Conservation (phyloP, 441 rosid genomes). For the Omphalea diandra region DNA sequence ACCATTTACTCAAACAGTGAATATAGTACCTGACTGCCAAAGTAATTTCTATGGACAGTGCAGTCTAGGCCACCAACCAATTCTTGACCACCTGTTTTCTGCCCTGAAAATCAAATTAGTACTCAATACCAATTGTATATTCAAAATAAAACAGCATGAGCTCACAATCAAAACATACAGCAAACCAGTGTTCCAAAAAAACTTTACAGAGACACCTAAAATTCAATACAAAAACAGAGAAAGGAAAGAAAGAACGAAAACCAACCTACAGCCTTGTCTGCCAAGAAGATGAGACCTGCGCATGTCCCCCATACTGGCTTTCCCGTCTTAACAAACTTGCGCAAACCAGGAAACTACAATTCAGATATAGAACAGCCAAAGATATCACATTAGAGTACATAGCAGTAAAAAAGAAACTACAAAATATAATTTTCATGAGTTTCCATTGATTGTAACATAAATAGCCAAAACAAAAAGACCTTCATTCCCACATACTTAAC, state of each 20-base stretch:
- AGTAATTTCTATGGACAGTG: constrained; percentile 79
- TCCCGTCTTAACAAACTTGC: constrained; percentile 75
- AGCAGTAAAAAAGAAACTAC: neutral
- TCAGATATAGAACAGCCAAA: constrained; percentile 14
- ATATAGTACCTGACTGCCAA: constrained; percentile 81
- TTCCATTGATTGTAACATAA: neutral
- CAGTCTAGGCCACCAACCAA: constrained; percentile 87
- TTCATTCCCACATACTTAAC: neutral
- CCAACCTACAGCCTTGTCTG: constrained; percentile 78
- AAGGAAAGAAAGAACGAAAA: constrained; percentile 16
- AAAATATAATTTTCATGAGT: neutral
- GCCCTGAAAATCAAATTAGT: constrained; percentile 48
- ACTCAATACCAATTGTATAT: neutral
- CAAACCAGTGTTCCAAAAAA: neutral
- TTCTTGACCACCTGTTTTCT: constrained; percentile 90
- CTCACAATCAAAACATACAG: neutral
- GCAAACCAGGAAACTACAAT: constrained; percentile 80
- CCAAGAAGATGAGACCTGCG: constrained; percentile 94
- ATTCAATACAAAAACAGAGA: neutral
- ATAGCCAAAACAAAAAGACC: neutral
- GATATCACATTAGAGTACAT: neutral
- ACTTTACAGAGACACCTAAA: neutral
- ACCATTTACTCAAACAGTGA: neutral
- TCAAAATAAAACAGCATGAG: neutral
- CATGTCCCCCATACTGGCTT: constrained; percentile 99